Percentiles rank a stretch among this genome's conserved stretches.
Conservation (phyloP, 305 asterid genomes). For the Fraxinus sp. region DNA sequence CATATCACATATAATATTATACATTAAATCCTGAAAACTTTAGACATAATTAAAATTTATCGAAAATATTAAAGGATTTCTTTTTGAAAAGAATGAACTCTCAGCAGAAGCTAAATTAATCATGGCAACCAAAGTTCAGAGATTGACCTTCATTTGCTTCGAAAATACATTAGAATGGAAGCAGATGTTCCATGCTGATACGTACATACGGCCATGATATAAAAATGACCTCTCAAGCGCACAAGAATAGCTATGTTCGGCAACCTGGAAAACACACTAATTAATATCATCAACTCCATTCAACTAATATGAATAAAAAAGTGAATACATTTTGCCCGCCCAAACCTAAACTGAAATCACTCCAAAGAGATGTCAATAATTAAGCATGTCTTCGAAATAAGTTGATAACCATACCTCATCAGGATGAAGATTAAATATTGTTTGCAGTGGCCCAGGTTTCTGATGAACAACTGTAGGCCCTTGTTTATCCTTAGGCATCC, state of each 20-base stretch:
- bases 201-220: constrained; percentile 91
- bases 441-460: constrained; percentile 91
- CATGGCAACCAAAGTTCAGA: constrained; percentile 18
- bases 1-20: not conserved
- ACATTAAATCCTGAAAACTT: not conserved
- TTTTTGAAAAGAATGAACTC: constrained; percentile 9
- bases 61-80: constrained; percentile 9
- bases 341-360: constrained; percentile 19
- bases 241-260: constrained; percentile 90
- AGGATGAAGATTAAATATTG: constrained; percentile 73
- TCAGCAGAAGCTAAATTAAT: constrained; percentile 17
- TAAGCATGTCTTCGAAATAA: constrained; percentile 21
- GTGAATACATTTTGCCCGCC: constrained; percentile 1
- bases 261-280: constrained; percentile 55
- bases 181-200: constrained; percentile 89
- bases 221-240: constrained; percentile 94
- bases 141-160: constrained; percentile 85
- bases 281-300: constrained; percentile 19
- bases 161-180: constrained; percentile 92
- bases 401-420: constrained; percentile 64
- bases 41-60: not conserved
- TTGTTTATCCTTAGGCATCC: constrained; percentile 50
- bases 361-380: not conserved
- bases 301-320: constrained; percentile 11
- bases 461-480: constrained; percentile 71